phyloP scores from a whole-genome alignment of 305 asterid species.

The Ajuga reptans region DNA sequence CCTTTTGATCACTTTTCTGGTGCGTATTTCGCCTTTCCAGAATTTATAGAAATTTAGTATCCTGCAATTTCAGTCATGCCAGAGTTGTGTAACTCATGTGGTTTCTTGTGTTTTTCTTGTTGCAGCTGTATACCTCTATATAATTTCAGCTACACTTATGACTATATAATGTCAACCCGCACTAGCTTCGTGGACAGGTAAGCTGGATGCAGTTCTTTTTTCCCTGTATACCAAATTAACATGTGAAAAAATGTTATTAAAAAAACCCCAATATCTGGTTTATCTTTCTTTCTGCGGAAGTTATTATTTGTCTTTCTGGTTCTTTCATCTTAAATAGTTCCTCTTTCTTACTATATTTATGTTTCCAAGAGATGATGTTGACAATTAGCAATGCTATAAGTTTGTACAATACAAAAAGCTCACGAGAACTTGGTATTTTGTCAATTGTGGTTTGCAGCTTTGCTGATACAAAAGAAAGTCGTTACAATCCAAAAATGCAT shows the following conservation, averaged over 20 bases:
- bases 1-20: neutral
- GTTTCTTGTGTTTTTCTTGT: conserved; percentile 19
- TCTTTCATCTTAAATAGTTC: neutral
- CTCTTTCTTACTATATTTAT: conserved; percentile 2
- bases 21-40: neutral
- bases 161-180: conserved; percentile 76
- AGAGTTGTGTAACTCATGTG: conserved; percentile 18
- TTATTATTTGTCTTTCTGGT: conserved; percentile 4
- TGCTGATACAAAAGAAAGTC: conserved; percentile 80
- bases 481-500: conserved; percentile 92
- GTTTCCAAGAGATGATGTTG: neutral
- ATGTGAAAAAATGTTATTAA: neutral
- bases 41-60: neutral
- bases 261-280: neutral
- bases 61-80: neutral
- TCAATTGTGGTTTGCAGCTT: conserved; percentile 46
- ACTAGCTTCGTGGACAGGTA: conserved; percentile 94
- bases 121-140: conserved; percentile 92
- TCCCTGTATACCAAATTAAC: neutral
- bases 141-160: conserved; percentile 86
- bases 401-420: neutral
- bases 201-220: conserved; percentile 14
- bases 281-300: neutral
- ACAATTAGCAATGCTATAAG: neutral
- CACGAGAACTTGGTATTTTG: conserved; percentile 6